A percentile compares a stretch with the other conserved stretches of the same genome.
Conservation (phyloP, 495 filamentous ascomycete species). For the Penicillium subrubescens region DNA sequence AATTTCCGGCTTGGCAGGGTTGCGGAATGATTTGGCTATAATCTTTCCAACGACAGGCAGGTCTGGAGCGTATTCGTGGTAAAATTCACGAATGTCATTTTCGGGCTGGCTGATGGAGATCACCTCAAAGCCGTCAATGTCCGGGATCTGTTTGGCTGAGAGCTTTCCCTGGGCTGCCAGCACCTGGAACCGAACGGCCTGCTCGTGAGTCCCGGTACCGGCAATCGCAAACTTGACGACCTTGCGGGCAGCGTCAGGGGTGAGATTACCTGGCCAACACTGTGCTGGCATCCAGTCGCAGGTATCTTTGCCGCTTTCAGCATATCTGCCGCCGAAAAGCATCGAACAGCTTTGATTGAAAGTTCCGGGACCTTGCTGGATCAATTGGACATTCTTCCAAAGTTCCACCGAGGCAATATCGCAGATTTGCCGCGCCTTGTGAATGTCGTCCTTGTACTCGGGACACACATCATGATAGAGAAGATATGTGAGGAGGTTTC, state of each 20-base stretch:
- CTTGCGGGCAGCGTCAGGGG: slow-evolving; percentile 41
- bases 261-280: slow-evolving; percentile 12
- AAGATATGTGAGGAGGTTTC: slow-evolving; percentile 89
- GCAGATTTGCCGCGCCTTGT: slow-evolving; percentile 67
- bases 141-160: slow-evolving; percentile 38
- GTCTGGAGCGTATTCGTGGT: slow-evolving; percentile 38
- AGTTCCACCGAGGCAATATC: slow-evolving; percentile 68
- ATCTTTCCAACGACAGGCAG: slow-evolving; percentile 49
- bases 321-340: slow-evolving; percentile 57
- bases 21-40: slow-evolving; percentile 42
- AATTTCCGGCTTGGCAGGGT: slow-evolving; percentile 38
- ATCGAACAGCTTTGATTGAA: slow-evolving; percentile 72
- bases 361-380: slow-evolving; percentile 60
- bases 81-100: slow-evolving; percentile 43
- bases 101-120: slow-evolving; percentile 44
- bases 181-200: slow-evolving; percentile 31
- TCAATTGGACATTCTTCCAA: slow-evolving; percentile 53
- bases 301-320: slow-evolving; percentile 32
- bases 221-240: slow-evolving; percentile 48
- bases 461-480: slow-evolving; percentile 81
- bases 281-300: slow-evolving; percentile 25
- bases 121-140: slow-evolving; percentile 60
- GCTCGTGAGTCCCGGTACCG: slow-evolving; percentile 42
- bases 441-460: slow-evolving; percentile 69
- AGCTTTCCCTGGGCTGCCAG: slow-evolving; percentile 28